Conservation (phyloP, 768 basidiomycete genomes). For the Lactifluus subvellereus region DNA sequence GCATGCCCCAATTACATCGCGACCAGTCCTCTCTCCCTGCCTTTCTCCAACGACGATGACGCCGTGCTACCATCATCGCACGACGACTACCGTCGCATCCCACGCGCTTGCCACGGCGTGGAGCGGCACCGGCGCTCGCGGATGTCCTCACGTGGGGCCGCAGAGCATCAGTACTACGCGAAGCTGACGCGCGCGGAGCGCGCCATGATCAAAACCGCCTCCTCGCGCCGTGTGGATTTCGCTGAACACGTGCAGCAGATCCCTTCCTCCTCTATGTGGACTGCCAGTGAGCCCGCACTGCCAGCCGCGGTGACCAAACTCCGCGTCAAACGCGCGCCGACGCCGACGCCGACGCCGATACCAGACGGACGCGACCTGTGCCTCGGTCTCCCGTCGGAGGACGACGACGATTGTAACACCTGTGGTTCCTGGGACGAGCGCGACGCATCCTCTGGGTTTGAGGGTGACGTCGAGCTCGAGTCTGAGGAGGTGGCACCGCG, state of each 20-base stretch:
- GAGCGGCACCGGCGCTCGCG: slow-evolving; percentile 11
- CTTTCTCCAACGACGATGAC: neutral
- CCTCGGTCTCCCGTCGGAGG: neutral
- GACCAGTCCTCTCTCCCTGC: neutral
- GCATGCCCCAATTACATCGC: slow-evolving; percentile 6
- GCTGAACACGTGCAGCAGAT: neutral
- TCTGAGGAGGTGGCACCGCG: neutral
- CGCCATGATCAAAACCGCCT: neutral
- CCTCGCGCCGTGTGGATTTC: slow-evolving; percentile 10
- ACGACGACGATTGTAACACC: neutral
- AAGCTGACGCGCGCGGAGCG: slow-evolving; percentile 11
- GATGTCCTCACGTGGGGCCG: slow-evolving; percentile 2
- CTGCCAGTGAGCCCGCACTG: neutral
- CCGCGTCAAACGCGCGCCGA: neutral
- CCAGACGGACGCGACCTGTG: neutral
- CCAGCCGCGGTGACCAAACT: neutral
- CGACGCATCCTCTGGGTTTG: slow-evolving; percentile 9
- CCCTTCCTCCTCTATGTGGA: slow-evolving; percentile 13
- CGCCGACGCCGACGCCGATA: slow-evolving; percentile 1
- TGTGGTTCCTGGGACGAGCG: neutral
- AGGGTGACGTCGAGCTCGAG: slow-evolving; percentile 14
- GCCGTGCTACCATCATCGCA: neutral
- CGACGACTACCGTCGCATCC: neutral
- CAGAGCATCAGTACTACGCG: neutral
- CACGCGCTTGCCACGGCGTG: slow-evolving; percentile 11